Evolutionary conservation across 768 basidiomycete genomes (phyloP), one percentile per base, ranked within the genome.

Genomic region (Sarcodon aspratus): DNA sequence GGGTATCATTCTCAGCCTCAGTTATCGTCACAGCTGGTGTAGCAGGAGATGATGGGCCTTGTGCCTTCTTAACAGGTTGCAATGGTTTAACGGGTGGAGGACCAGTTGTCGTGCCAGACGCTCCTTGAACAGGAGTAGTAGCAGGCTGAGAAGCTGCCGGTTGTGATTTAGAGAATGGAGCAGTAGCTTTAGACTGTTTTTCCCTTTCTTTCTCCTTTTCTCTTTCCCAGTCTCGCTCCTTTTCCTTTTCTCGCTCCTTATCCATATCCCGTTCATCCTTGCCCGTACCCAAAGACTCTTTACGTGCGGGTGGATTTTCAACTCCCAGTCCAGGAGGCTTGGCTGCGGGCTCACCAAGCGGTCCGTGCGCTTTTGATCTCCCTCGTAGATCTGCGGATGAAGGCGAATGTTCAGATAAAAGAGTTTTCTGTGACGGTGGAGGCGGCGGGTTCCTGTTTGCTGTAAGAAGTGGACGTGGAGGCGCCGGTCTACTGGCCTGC

Each of bases 21-120:
- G 65, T 69, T 33, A 85, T 74, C 44, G 76, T 80, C 15, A 84
- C 72, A 18, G 66, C 59, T 2, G 69, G 70, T 7, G 52, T 6
- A 13, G 40, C 7, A 11, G 40, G 37, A 5, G 21, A 27, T 27
- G 21, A 5, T 27, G 21, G 21, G 21, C 21, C 5, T 27, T 27
- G 21, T 43, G 68, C 66, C 67, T 86, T 88, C 73, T 87, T 89
- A 33, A 65, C 60, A 0, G 85, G 77, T 59, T 88, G 86, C 50
- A 92, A 65, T 0, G 88, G 87, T 57, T 87, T 82, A 33, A 90
- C 79, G 1, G 76, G 70, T 0, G 79, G 75, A 3, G 82, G 75
- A 0, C 76, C 78, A 33, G 63, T 68, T 4, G 71, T 65, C 3
- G 76, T 65, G 11, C 74, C 79, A 44, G 76, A 74, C 10, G 75